Evolutionary conservation across 2,329 filamentous ascomycete species (phyloP), one percentile per base, ranked within the genome.

Genomic region (Curvularia spicifera): DNA sequence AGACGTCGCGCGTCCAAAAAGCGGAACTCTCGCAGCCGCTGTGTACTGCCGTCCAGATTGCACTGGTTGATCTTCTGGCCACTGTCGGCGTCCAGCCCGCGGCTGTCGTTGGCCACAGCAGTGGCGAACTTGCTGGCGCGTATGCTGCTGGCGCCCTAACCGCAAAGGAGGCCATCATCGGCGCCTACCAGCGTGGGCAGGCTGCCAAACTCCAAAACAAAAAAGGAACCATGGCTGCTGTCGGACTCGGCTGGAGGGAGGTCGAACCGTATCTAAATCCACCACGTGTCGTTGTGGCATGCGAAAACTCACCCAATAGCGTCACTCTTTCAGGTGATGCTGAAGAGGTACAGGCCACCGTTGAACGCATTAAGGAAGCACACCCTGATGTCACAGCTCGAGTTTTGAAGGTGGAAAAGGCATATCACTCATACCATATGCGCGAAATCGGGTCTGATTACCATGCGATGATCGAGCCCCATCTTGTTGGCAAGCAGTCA

Each of bases 51-150:
- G 39, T 72, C 0, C 70, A 72, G 45, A 53, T 71, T 4, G 66
- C 52, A 0, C 20, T 71, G 3, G 61, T 69, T 0, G 60, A 70
- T 22, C 4, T 37, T 47, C 12, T 63, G 44, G 22, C 29, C 2
- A 10, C 43, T n/a, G 1, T 63, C 20, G 59, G 59, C 1, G 48
- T 72, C 13, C 15, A 43, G 3, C 64, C 69, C 1, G 22, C 39
- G n/a, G 56, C 63, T 1, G 70, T 72, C 1, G 58, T 67, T 22
- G 78, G 79, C 2, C 78, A 81, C 51, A 79, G 76, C 0, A 71
- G 77, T 12, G 78, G 79, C 4, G 79, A 81, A 56, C 77, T 79
- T 9, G 78, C 75, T 0, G 79, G 78, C 0, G 68, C 75, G 2
- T 79, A 80, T 24, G 70, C 70, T 8, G 70, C 68, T 10, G 76